Evolutionary conservation across 768 basidiomycete species (phyloP).

Genomic region (Collybia sordida): DNA sequence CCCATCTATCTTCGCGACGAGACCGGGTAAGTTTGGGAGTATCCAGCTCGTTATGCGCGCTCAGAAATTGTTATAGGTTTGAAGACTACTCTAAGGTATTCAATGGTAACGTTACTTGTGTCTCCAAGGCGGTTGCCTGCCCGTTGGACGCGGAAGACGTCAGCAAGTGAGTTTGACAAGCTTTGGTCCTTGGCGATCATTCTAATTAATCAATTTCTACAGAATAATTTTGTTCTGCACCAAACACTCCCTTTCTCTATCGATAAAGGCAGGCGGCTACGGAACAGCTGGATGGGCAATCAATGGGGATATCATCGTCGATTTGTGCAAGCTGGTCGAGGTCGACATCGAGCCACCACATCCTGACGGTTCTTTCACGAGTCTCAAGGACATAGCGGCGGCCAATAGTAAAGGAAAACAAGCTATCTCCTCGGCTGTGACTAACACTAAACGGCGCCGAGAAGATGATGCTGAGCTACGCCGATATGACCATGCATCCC

Average conservation of each 20-base stretch:
- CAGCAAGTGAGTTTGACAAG: conserved; percentile 57
- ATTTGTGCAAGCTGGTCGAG: conserved; percentile 68
- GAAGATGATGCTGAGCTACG: conserved; percentile 54
- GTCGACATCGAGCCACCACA: conserved; percentile 66
- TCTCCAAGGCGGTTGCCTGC: conserved; percentile 63
- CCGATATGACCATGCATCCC: conserved; percentile 56
- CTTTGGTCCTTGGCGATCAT: neutral
- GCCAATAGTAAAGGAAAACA: conserved; percentile 58
- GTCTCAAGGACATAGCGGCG: conserved; percentile 54
- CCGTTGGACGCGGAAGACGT: conserved; percentile 82
- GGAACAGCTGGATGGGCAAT: conserved; percentile 91
- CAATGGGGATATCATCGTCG: conserved; percentile 83
- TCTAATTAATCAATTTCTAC: neutral
- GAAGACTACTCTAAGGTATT: conserved; percentile 56
- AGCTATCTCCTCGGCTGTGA: conserved; percentile 12
- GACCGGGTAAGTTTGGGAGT: conserved; percentile 29
- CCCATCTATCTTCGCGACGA: conserved; percentile 44
- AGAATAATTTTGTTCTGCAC: conserved; percentile 75
- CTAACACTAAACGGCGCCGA: conserved; percentile 51
- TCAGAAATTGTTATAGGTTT: conserved; percentile 32
- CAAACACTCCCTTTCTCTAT: conserved; percentile 69
- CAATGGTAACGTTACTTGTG: conserved; percentile 71
- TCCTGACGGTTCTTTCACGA: conserved; percentile 54
- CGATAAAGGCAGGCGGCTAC: conserved; percentile 88
- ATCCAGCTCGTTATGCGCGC: conserved; percentile 1